Base-by-base conservation (phyloP, 257 asterid species). In the Perilla frutescens region DNA sequence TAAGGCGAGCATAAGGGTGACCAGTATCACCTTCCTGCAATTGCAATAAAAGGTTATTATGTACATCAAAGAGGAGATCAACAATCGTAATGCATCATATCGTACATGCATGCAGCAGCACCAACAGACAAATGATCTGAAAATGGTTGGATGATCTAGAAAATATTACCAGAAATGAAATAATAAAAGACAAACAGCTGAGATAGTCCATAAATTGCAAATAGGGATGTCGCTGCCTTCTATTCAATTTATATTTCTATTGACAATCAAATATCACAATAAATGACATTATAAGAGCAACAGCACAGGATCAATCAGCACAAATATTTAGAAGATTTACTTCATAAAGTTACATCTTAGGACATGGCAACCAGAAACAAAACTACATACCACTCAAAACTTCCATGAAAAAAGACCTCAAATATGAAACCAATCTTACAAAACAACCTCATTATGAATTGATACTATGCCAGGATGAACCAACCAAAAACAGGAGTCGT, bases 1-100 rank as follows among this genome's bases (percentile, higher is more conserved):
- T 75, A 68, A 84, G 75, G 45, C 57, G 73, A 59, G 86, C 84
- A 71, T 76, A 67, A 58, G 78, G 65, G 50, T 41, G 65, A 7
- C 61, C 78, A 40, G 41, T 1, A 44, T 29, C 81, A 56, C 75
- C 83, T 34, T 72, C 81, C 86, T 84, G 83, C 74, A 67, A 69
- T 14, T 15, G 43, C 48, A 67, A 9, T 1, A 40, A 56, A 29
- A 58, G 65, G 29, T 68, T 73, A 50, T 49, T 66, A 20, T 29
- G 36, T 11, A 43, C 54, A 66, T 43, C 68, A 71, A 62, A 68
- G 34, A 36, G 29, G 6, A 45, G 39, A 67, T 60, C 49, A 48
- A 29, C 20, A 44, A 41, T 12, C 32, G 26, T 55, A 64, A 55
- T 20, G 26, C 26, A 20, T 20, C 26, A 20, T 20, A 20, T 20